Evolutionary conservation across 192 early-diverging fungal species (phyloP), one percentile per base, ranked within the genome.

Genomic region (Backusella circina): DNA sequence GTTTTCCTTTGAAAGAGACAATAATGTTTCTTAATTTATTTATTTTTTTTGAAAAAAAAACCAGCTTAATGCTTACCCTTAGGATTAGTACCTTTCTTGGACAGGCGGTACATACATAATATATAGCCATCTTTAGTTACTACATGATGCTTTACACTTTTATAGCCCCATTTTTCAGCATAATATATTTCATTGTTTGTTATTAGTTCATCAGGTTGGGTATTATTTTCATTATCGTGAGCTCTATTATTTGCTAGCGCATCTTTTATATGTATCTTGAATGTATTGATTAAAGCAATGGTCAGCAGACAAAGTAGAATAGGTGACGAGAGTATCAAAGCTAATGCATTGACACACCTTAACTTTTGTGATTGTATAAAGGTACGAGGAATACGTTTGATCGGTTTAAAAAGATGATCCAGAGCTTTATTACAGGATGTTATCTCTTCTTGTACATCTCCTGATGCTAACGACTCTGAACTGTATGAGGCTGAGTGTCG

Each of bases 1-100:
- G 96, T 23, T 85, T 91, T 12, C 70, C 70, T 76, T 54, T 12
- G 54, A 30, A 61, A 2, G 32, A 16, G 2, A 47, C 18, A 44
- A 36, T 31, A 26, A 5, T 26, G 33, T 30, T 28, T 38, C 9
- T 50, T 28, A 21, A 41, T 41, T 41, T 9, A 2, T 18, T 5
- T 35, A 18, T 67, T 18, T 28, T 67, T 35, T 36, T 35, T 9
- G 18, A 21, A 35, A 5, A 28, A 67, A 28, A 5, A 31, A n/a
- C n/a, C 32, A 28, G 21, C 12, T 39, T 13, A n/a, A 16, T 7
- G 23, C 2, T 67, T 47, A 70, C 75, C 51, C 21, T 6, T 65
- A 15, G 39, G 6, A 50, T 50, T 30, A 16, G 2, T 4, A 7
- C 31, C 28, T 65, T 68, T 68, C 41, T 67, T 57, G 15, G 1